These are phyloP conservation scores for Salvia sclarea DNA, from an alignment of 305 asterid genomes.

Conservation along the genomic window DNA sequence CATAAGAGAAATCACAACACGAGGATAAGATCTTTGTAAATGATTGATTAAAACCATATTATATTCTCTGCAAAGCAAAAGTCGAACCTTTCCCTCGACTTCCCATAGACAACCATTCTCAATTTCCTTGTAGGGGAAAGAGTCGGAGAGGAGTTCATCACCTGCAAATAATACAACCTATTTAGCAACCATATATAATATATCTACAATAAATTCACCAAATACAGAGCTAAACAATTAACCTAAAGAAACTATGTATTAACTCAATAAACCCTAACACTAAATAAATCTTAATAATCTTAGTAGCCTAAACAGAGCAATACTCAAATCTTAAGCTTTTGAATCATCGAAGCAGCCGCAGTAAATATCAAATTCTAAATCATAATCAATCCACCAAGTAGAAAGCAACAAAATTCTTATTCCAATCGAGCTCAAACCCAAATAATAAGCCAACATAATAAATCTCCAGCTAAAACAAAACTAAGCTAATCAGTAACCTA, in stretches of 20 bases:
- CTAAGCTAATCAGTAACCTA: background rate
- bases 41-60: background rate
- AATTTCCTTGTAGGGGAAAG: slow-evolving; percentile 69
- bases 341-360: background rate
- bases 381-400: background rate
- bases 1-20: background rate
- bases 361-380: background rate
- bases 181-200: background rate
- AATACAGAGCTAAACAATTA: background rate
- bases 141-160: slow-evolving; percentile 87
- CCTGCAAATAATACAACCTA: slow-evolving; percentile 36
- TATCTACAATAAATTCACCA: background rate
- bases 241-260: background rate
- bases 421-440: background rate
- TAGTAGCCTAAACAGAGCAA: background rate
- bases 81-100: slow-evolving; percentile 72
- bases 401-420: no score
- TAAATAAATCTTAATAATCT: background rate
- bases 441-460: background rate
- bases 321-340: background rate
- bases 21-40: background rate
- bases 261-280: background rate
- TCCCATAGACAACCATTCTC: slow-evolving; percentile 75
- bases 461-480: background rate
- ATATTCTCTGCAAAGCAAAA: no score